Base-by-base conservation (phyloP, 129 eudicot genomes). In the Calendula officinalis region DNA sequence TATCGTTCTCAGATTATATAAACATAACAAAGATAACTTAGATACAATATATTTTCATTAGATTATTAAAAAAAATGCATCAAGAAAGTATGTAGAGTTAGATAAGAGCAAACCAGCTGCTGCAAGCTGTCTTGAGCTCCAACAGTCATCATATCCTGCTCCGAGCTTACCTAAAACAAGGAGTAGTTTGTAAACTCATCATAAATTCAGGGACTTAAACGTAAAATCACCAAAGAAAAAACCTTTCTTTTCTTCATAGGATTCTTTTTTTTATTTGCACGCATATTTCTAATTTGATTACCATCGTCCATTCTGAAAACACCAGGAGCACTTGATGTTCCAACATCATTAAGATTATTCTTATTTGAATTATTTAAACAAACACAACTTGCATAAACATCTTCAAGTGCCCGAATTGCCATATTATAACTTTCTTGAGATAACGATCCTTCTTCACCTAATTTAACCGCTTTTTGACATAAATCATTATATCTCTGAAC, bases 241-340 rank as follows among this genome's bases (percentile, higher is more conserved):
- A 86, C 98, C 95, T 92, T 92, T 67, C 84, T 71, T 73, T 88
- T 92, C 86, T 92, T 92, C 74, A 81, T 85, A 4, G 95, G 62
- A 66, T 75, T 80, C 83, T 85, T 92, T 77, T 92, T 88, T 73
- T 84, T 91, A 64, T 67, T 81, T 7, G 85, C 62, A 72, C 76
- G 75, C 81, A 80, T 78, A 77, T 76, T 85, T 74, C 95, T 81
- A 74, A 73, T 77, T 45, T 81, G 95, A 60, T 80, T 77, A 32
- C 77, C 98, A 6, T 92, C 96, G 60, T 92, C 98, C 40, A 85
- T 65, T 67, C 81, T 64, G 57, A 80, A 76, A 64, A 87, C 78
- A 63, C 88, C 89, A 2, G 82, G 80, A 27, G 78, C 56, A 13
- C 69, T 67, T 12, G 91, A 87, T 7, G 88, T 55, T 49, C 94